Evolutionary conservation across 164 flowering plant species (phyloP).

Genomic region (Vitis rupestris): DNA sequence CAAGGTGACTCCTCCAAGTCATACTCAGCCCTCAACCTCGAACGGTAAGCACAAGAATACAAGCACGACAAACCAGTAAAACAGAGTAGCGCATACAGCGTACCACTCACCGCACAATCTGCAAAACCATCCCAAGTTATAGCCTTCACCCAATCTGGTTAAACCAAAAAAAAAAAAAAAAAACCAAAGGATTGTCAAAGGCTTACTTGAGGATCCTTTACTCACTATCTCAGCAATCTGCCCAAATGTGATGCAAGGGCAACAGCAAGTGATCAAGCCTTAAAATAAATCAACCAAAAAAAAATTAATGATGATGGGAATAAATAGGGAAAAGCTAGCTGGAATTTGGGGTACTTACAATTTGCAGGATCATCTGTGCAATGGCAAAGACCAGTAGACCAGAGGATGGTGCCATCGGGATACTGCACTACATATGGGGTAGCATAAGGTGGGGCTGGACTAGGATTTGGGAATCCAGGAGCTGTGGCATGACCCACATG

Average conservation of each 20-base stretch:
- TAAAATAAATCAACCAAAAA: neutral
- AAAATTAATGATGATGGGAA: neutral
- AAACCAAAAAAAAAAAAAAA: too few species aligned
- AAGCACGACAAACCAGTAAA: constrained; percentile 35
- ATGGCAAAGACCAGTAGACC: constrained; percentile 55
- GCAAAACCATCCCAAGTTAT: constrained; percentile 1
- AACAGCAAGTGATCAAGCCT: constrained; percentile 44
- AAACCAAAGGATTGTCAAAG: too few species aligned
- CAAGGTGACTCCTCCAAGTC: constrained; percentile 41
- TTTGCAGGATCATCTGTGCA: constrained; percentile 53
- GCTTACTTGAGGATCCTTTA: constrained; percentile 35
- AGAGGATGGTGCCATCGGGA: neutral
- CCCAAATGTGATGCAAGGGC: constrained; percentile 61
- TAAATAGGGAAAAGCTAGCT: neutral
- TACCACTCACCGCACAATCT: constrained; percentile 39
- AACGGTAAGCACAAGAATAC: constrained; percentile 49
- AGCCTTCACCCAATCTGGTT: too few species aligned
- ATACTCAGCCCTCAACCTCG: constrained; percentile 38
- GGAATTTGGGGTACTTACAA: constrained; percentile 22
- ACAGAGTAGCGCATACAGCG: constrained; percentile 24
- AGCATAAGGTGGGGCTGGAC: neutral
- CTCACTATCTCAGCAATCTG: constrained; percentile 45
- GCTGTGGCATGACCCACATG: neutral
- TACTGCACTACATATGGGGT: neutral
- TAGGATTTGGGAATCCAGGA: constrained; percentile 2